These are phyloP conservation scores for Kokia cookei DNA, from an alignment of 441 rosid genomes.

Conservation along the genomic window DNA sequence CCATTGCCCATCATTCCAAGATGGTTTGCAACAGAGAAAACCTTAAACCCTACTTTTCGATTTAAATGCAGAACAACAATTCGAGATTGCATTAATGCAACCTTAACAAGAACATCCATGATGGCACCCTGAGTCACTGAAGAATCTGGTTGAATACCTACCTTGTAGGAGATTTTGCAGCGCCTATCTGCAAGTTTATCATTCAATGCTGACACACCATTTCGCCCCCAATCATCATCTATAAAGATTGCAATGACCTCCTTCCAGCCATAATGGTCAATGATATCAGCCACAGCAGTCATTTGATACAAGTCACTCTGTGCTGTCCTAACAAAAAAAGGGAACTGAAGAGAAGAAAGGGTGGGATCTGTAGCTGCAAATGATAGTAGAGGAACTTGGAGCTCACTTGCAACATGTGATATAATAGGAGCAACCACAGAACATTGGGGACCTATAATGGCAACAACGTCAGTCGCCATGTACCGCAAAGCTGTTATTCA, in stretches of 20 bases:
- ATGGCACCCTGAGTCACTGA: conserved; percentile 30
- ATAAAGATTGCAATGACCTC: conserved; percentile 68
- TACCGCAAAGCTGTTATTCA: conserved; percentile 57
- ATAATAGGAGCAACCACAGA: conserved; percentile 67
- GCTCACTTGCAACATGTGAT: conserved; percentile 67
- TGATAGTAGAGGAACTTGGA: conserved; percentile 71
- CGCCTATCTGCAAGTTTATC: conserved; percentile 72
- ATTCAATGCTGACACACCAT: conserved; percentile 59
- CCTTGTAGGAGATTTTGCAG: conserved; percentile 64
- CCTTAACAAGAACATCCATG: conserved; percentile 68
- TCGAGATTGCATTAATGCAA: conserved; percentile 73
- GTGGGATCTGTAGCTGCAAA: conserved; percentile 84
- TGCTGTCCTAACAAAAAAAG: conserved; percentile 69
- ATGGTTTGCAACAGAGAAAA: conserved; percentile 59
- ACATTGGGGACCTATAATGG: conserved; percentile 81
- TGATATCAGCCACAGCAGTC: conserved; percentile 74
- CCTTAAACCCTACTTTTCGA: conserved; percentile 38
- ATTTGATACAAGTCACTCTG: conserved; percentile 76
- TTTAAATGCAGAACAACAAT: conserved; percentile 61
- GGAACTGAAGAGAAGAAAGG: conserved; percentile 71
- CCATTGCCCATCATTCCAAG: conserved; percentile 90
- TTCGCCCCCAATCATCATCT: conserved; percentile 84
- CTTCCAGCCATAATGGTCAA: conserved; percentile 67
- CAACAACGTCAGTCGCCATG: conserved; percentile 74
- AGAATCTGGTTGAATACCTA: conserved; percentile 44